Evolutionary conservation across 192 early-diverging fungal genomes (phyloP).

Genomic region (Coemansia sp.): DNA sequence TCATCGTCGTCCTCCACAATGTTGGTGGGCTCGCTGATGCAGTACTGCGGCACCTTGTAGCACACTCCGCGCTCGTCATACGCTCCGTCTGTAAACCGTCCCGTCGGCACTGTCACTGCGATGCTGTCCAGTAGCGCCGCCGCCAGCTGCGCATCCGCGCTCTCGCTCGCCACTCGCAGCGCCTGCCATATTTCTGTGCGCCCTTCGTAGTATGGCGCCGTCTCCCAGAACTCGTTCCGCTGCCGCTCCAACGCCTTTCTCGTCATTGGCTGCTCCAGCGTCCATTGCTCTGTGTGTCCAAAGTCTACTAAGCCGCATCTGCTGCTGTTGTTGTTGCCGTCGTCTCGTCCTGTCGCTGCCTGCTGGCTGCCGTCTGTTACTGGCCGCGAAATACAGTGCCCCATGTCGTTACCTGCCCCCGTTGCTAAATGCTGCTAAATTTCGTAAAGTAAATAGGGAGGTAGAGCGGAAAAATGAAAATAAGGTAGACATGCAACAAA

Average conservation of each 20-base stretch:
- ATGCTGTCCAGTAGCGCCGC: slow-evolving; percentile 67
- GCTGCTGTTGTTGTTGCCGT: background rate
- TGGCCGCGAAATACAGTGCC: no score
- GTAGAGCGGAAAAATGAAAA: no score
- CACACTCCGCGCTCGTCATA: slow-evolving; percentile 76
- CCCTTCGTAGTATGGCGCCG: slow-evolving; percentile 70
- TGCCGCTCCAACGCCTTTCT: slow-evolving; percentile 45
- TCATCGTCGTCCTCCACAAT: slow-evolving; percentile 20
- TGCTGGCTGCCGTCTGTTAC: no score
- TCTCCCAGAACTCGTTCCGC: slow-evolving; percentile 73
- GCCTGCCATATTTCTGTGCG: slow-evolving; percentile 78
- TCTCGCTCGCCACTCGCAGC: slow-evolving; percentile 60
- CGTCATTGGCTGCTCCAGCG: slow-evolving; percentile 12
- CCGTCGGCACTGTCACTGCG: slow-evolving; percentile 69
- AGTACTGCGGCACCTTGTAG: slow-evolving; percentile 69
- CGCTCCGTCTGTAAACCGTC: slow-evolving; percentile 69
- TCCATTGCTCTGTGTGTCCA: slow-evolving; percentile 21
- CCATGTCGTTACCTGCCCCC: no score
- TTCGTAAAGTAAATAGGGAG: no score
- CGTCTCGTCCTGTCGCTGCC: no score
- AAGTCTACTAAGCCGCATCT: slow-evolving; percentile 27
- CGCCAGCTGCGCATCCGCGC: slow-evolving; percentile 55
- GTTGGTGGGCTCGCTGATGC: slow-evolving; percentile 62
- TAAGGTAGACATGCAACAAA: no score
- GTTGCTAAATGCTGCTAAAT: no score